Base-by-base conservation (phyloP, 441 rosid species). In the Pelargonium fulgidum region DNA sequence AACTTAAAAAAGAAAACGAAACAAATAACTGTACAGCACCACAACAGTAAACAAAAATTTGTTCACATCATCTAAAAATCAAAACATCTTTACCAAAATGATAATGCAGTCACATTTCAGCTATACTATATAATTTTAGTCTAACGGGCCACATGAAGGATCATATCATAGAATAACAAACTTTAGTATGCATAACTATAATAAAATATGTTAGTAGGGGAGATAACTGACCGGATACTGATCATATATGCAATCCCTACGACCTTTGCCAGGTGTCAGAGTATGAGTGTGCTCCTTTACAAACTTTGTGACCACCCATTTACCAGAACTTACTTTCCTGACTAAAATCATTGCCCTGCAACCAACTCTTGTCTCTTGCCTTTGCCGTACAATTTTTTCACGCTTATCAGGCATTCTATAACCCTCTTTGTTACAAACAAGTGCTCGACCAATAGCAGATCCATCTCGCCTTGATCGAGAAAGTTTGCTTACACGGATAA, bases 331-430 rank as follows among this genome's bases (percentile, higher is more conserved):
- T 16, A 86, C 87, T 86, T 90, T 94, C 71, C 98, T 86, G 79
- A 92, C 97, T 79, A 92, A 82, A 69, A 94, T 81, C 99, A 94
- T 94, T 42, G 98, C 99, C 85, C 94, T 85, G 82, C 99, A 94
- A 41, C 99, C 99, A 67, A 94, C 97, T 66, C 99, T 85, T 0
- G 99, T 94, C 77, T 92, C 99, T 9, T 85, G 91, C 79, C 98
- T 85, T 80, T 94, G 99, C 70, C 99, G 89, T 47, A 94, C 89
- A 70, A 92, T 86, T 72, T 87, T 92, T 67, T 94, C 99, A n/a
- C 94, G 90, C 72, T 89, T 94, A 75, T 91, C 93, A 47, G 96
- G 92, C 84, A 90, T 82, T 81, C 99, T 86, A 24, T 81, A 89
- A 6, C 99, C 99, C 75, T 94, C 99, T 76, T 87, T 92, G 79